Conservation (phyloP, 805 yeast species). For the Saccharomycodes ludwigii region DNA sequence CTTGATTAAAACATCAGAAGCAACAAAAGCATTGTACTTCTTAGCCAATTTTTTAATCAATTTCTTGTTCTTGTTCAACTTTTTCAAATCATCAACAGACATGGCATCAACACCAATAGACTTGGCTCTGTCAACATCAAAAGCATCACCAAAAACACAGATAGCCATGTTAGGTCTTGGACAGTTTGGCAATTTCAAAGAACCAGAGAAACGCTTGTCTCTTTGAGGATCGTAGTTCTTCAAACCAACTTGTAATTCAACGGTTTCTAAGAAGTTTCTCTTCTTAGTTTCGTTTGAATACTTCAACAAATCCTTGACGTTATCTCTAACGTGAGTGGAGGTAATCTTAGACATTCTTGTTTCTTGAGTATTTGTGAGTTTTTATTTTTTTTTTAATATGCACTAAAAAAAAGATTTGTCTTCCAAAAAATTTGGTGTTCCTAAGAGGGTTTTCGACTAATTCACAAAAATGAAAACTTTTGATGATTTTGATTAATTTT, state of each 20-base stretch:
- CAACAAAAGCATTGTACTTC: constrained; percentile 99
- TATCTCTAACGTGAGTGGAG: constrained; percentile 88
- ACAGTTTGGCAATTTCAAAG: constrained; percentile 94
- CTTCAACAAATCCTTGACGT: constrained; percentile 85
- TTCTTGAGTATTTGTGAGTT: constrained; percentile 11
- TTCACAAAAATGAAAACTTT: neutral
- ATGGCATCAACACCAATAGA: constrained; percentile 98
- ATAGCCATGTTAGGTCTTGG: constrained; percentile 99
- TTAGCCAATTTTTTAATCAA: constrained; percentile 98
- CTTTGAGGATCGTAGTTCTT: constrained; percentile 99
- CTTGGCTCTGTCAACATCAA: constrained; percentile 99
- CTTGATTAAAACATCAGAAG: constrained; percentile 98
- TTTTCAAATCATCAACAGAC: constrained; percentile 99
- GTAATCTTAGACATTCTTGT: constrained; percentile 75
- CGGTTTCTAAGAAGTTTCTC: constrained; percentile 99
- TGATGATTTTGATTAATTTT: too few relatives aligned
- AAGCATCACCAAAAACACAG: constrained; percentile 99
- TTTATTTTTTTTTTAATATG: constrained; percentile 2
- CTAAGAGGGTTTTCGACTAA: constrained; percentile 37
- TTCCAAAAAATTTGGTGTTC: constrained; percentile 61
- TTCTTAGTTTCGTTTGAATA: constrained; percentile 91
- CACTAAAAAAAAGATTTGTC: constrained; percentile 34
- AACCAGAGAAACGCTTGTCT: constrained; percentile 99
- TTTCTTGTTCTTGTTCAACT: constrained; percentile 99
- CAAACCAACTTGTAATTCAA: constrained; percentile 98